Evolutionary conservation across 1,284 basidiomycete genomes (phyloP), one percentile per base, ranked within the genome.

Genomic region (Apiotrichum montevideense): DNA sequence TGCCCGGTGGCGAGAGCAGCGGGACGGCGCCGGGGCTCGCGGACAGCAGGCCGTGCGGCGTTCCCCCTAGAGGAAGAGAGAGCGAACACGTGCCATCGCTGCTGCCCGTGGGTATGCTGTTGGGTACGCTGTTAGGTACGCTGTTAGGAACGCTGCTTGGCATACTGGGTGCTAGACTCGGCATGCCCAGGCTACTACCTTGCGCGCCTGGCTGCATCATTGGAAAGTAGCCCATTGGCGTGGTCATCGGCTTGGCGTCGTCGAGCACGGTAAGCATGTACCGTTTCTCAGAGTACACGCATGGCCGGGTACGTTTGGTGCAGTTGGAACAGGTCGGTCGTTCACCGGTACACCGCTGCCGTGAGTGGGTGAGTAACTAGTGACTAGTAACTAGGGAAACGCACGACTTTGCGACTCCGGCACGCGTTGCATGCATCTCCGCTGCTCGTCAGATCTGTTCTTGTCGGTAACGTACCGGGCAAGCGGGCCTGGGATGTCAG

Each of bases 291-390:
- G 59, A 59, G 50, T 64, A 62, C 43, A 57, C 39, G 44, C 63
- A 64, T 35, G 32, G 29, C 29, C 49, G 58, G 3, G 51, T 44
- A 40, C 56, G 59, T n/a, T 54, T 54, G 3, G 56, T 15, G 52
- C 63, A 64, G 44, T 59, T 61, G 35, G 40, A 5, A 40, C 63
- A 64, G 1, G 52, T 34, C 3, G 63, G 63, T n/a, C 52, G 61
- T 40, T 61, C 57, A 3, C 59, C 63, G 15, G 52, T 52, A 32
- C 63, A 64, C 35, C 55, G 48, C 63, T 64, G 46, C 5, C 15
- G 34, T 21, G 21, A 21, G 11, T 9, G 35, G 15, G 32, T 21
- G n/a, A n/a, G 3, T 40, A 4, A 6, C 6, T 14, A 15, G 14
- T 10, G 5, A 11, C 35, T 37, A 6, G 9, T 39, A 39, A 7